These are phyloP conservation scores for Prunus kanzakura DNA, from an alignment of 306 rosid species.

Conservation along the genomic window DNA sequence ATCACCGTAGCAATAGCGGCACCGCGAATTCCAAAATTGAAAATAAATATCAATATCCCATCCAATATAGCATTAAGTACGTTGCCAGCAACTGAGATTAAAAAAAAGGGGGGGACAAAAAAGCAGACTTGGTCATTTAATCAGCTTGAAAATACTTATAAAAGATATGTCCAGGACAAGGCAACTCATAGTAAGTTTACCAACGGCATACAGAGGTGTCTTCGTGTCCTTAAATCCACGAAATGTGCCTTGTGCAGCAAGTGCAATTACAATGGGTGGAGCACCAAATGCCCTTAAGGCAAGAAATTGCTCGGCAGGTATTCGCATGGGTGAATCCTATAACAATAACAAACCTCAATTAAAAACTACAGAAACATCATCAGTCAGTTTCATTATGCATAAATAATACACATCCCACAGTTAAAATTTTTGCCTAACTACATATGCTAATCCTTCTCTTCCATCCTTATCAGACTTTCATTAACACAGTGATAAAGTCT, in stretches of 20 bases:
- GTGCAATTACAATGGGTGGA: conserved; percentile 80
- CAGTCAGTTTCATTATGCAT: neutral
- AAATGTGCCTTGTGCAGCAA: conserved; percentile 94
- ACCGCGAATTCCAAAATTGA: conserved; percentile 73
- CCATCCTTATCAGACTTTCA: neutral
- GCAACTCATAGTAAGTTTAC: conserved; percentile 35
- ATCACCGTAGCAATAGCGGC: conserved; percentile 86
- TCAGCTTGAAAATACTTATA: conserved; percentile 1
- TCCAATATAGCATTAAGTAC: conserved; percentile 70
- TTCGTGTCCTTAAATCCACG: conserved; percentile 93
- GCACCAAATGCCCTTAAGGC: conserved; percentile 87
- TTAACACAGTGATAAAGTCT: neutral
- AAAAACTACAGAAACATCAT: neutral
- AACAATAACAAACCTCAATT: conserved; percentile 1
- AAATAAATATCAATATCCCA: conserved; percentile 60
- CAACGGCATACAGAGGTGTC: conserved; percentile 85
- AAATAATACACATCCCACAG: neutral
- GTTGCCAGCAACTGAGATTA: conserved; percentile 68
- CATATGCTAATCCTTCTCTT: neutral
- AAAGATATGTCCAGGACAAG: neutral
- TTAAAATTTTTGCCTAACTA: neutral
- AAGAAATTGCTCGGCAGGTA: conserved; percentile 86
- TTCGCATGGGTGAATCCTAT: conserved; percentile 86
- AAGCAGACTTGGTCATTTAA: conserved; percentile 23
- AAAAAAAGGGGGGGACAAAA: too few species aligned